phyloP scores from a whole-genome alignment of 371 early-diverging fungal species.

The Lichtheimia hyalospora region DNA sequence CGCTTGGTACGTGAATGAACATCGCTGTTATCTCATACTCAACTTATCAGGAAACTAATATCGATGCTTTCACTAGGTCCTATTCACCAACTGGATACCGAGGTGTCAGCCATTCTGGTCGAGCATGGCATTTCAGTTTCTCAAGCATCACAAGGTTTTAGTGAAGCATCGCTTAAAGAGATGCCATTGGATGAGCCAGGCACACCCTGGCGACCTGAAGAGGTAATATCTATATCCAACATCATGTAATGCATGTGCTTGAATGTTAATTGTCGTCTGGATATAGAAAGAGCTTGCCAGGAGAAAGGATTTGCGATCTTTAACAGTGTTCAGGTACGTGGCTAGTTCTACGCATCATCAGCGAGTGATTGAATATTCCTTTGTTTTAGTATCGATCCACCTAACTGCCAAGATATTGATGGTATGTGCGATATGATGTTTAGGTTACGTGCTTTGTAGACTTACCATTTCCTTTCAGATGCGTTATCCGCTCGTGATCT shows the following conservation, averaged over 20 bases:
- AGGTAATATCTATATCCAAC: conserved; percentile 13
- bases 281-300: conserved; percentile 47
- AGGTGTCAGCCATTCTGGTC: conserved; percentile 76
- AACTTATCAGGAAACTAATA: background rate
- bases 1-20: conserved; percentile 52
- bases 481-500: conserved; percentile 78
- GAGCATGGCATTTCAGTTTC: conserved; percentile 78
- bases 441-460: background rate
- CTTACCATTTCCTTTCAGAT: conserved; percentile 51
- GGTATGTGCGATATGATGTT: conserved; percentile 18
- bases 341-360: background rate
- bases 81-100: conserved; percentile 69
- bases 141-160: conserved; percentile 67
- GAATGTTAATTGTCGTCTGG: background rate
- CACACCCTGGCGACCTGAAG: conserved; percentile 59
- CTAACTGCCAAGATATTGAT: conserved; percentile 92
- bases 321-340: conserved; percentile 42
- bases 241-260: background rate
- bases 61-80: conserved; percentile 48
- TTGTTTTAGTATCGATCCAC: conserved; percentile 83
- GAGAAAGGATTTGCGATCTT: conserved; percentile 57
- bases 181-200: conserved; percentile 64
- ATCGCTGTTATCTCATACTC: too few species aligned
- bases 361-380: background rate
- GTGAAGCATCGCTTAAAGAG: conserved; percentile 65